phyloP scores from a whole-genome alignment of 345 rosid species.

The Salix udensis region DNA sequence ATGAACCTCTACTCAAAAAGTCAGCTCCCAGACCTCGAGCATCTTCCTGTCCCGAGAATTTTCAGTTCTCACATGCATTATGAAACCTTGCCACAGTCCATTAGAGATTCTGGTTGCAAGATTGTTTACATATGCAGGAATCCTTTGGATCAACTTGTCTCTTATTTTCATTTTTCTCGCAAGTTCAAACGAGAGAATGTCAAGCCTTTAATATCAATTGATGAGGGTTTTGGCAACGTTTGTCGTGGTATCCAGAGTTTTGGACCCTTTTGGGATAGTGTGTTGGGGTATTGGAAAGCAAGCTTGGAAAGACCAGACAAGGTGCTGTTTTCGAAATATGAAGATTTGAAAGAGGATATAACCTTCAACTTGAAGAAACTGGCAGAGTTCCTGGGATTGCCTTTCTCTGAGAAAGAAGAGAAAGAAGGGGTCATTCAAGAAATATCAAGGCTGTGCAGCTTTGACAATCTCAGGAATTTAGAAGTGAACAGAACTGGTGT shows the following conservation, averaged over 20 bases:
- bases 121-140: conserved; percentile 23
- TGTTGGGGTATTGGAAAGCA: no score
- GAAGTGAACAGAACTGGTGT: not conserved
- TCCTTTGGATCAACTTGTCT: conserved; percentile 17
- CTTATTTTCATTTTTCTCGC: conserved; percentile 2
- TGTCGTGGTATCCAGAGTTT: not conserved
- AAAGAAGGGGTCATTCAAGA: conserved; percentile 9
- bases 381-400: conserved; percentile 7
- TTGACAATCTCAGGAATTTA: conserved; percentile 2
- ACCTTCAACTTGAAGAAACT: conserved; percentile 20
- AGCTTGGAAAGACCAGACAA: no score
- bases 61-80: no score
- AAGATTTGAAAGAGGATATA: conserved; percentile 32
- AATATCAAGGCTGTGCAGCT: not conserved
- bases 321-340: conserved; percentile 32
- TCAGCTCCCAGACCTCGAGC: not conserved
- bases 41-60: conserved; percentile 5
- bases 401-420: conserved; percentile 14
- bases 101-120: not conserved
- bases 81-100: not conserved
- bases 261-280: no score
- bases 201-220: conserved; percentile 10
- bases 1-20: conserved; percentile 15
- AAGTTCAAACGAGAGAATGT: conserved; percentile 11
- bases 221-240: conserved; percentile 27